Conservation (phyloP, 805 yeast genomes). For the Ogataea philodendri region DNA sequence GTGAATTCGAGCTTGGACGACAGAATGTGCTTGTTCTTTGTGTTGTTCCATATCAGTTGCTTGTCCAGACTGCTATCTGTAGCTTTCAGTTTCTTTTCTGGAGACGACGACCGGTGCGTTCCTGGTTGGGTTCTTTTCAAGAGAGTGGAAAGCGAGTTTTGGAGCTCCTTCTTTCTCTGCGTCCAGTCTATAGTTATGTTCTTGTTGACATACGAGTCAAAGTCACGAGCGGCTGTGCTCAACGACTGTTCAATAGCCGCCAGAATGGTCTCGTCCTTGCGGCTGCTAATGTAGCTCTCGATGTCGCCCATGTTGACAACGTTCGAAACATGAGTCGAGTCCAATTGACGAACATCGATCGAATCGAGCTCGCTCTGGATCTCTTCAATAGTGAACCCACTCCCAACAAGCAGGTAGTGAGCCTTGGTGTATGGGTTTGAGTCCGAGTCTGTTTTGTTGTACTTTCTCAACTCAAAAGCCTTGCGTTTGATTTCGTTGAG, state of each 20-base stretch:
- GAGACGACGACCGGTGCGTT: conserved; percentile 15
- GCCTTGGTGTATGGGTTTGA: conserved; percentile 57
- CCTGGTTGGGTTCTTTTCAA: conserved; percentile 31
- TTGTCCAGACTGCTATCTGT: conserved; percentile 22
- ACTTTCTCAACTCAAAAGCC: conserved; percentile 55
- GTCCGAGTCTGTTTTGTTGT: conserved; percentile 36
- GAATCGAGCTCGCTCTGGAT: conserved; percentile 59
- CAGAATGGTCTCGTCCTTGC: conserved; percentile 79
- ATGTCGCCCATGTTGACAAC: conserved; percentile 39
- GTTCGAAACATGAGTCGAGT: conserved; percentile 9
- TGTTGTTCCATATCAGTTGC: conserved; percentile 31
- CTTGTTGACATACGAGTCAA: conserved; percentile 71
- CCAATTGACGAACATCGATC: conserved; percentile 31
- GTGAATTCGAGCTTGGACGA: conserved; percentile 31
- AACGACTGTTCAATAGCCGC: conserved; percentile 81
- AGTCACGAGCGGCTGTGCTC: conserved; percentile 71
- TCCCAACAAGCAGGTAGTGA: conserved; percentile 85
- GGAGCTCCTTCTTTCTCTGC: conserved; percentile 67
- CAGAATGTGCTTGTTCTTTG: conserved; percentile 27
- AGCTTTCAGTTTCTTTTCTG: conserved; percentile 17
- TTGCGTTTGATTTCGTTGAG: conserved; percentile 73
- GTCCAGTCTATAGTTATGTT: conserved; percentile 84
- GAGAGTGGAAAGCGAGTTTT: conserved; percentile 65
- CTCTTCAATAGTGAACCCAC: conserved; percentile 85
- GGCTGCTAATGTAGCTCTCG: conserved; percentile 61